Evolutionary conservation across 2,329 filamentous ascomycete genomes (phyloP), one percentile per base, ranked within the genome.

Genomic region (Aureobasidium sp.): DNA sequence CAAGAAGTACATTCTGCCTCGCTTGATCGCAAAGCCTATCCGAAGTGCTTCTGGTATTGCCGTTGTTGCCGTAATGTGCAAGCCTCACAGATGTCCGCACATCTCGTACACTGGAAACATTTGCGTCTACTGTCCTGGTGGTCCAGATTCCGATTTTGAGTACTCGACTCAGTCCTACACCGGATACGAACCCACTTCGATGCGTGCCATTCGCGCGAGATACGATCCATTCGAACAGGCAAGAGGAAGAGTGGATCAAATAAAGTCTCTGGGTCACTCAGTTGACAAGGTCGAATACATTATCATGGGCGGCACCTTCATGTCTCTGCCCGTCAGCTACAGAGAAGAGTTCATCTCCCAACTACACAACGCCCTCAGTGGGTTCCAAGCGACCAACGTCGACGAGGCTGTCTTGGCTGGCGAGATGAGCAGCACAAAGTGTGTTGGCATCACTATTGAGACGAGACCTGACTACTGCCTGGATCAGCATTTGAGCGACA

Each of bases 251-350:
- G 93, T 99, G 6, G 95, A 99, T 70, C 94, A 99, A 77, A 91
- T 99, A 72, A 95, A 96, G 75, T 89, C 90, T 1, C 82, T 99
- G 0, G 94, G 94, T 0, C 94, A 99, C 75, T 96, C 91, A 49
- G 94, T 99, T 52, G 94, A 99, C 78, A 99, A 99, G 75, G 94
- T 99, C 27, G 94, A 99, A 79, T 99, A 97, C 75, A 99, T 99
- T 72, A 96, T 99, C 73, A 99, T 99, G 94, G 94, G 94, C 64
- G 94, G 94, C 67, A 99, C 94, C 0, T 99, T 99, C 77, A 99
- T 99, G 95, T 97, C 93, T 2, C 78, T 99, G 29, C 83, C 93
- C 9, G 87, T 91, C 70, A 86, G 88, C 27, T 99, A 99, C 75
- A 83, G 94, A 31, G 90, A 99, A 65, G 86, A 90, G 62, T 99